Evolutionary conservation across 2,329 filamentous ascomycete species (phyloP).

Genomic region (Botrytis sinoallii): DNA sequence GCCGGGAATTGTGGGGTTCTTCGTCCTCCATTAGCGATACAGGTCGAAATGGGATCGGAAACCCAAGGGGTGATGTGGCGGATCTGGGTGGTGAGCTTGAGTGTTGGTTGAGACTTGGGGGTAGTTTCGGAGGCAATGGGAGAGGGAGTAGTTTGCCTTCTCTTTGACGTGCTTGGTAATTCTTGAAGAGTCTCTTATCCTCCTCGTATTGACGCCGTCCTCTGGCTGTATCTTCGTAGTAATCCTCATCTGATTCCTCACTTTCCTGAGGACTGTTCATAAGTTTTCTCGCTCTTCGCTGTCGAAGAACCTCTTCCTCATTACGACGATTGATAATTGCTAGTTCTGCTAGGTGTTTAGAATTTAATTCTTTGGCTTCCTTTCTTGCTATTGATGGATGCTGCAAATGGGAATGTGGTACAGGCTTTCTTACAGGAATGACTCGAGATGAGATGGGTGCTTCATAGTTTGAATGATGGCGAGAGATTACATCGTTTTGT

Average conservation of each 20-base stretch:
- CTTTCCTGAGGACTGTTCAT: not conserved
- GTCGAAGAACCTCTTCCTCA: not conserved
- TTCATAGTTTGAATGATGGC: not conserved
- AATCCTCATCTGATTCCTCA: not conserved
- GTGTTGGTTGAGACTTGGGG: not conserved
- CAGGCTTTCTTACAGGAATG: not conserved
- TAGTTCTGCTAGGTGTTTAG: not conserved
- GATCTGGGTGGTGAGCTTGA: too few relatives aligned
- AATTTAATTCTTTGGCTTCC: not conserved
- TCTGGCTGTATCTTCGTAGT: not conserved
- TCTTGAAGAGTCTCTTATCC: not conserved
- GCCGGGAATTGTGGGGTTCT: not conserved
- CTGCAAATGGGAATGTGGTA: not conserved
- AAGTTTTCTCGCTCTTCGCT: not conserved
- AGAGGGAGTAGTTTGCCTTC: not conserved
- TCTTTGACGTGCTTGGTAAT: not conserved
- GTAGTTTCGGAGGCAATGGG: not conserved
- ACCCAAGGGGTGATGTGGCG: not conserved
- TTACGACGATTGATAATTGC: not conserved
- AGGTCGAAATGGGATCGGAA: not conserved
- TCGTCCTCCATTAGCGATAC: not conserved
- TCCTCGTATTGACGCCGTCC: not conserved
- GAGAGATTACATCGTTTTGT: not conserved
- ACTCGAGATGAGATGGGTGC: not conserved
- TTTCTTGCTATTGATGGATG: not conserved